Evolutionary conservation across 1,139 yeast genomes (phyloP), one percentile per base, ranked within the genome.

Genomic region (Candida sp.): DNA sequence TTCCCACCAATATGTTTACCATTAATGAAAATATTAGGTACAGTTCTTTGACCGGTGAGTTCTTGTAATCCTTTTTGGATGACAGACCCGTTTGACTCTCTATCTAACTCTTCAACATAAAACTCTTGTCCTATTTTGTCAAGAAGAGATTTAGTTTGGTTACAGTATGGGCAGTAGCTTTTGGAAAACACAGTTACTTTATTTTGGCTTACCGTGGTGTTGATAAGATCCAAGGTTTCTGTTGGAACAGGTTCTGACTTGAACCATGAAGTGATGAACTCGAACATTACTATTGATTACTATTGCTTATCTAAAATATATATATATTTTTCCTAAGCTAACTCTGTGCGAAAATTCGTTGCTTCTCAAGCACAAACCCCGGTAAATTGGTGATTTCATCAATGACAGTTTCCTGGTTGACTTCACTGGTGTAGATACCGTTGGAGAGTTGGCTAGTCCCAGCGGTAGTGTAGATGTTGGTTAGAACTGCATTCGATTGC

Each of bases 1-100:
- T 87, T 85, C 44, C 97, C 97, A 48, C 97, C 97, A 55, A 90
- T 80, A 68, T 87, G 95, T 63, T 87, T 72, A 44, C 95, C 95
- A 41, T 75, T 79, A 57, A 90, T 88, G 66, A 84, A 88, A 51
- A 89, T 75, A 63, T 85, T 89, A 48, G 97, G 97, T 43, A 90
- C 97, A 12, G 96, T 87, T 49, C 78, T 73, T 69, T 90, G 97
- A 45, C 96, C 95, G 27, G 91, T 84, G 49, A 87, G 62, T 55
- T 83, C 79, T 38, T 58, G 61, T 47, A 90, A 73, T 39, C 88
- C 93, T 41, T 72, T 80, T 67, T 89, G 97, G 52, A 88, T 77
- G 5, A 29, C 45, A 1, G 50, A 33, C 1, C 69, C 70, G 25
- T 59, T 48, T 5, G 41, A 23, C 4, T 48, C 33, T 3, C 43